A percentile compares a stretch with the other conserved stretches of the same genome.
Evolutionary conservation across 768 basidiomycete species (phyloP).

Genomic region (Tylopilus balloui): DNA sequence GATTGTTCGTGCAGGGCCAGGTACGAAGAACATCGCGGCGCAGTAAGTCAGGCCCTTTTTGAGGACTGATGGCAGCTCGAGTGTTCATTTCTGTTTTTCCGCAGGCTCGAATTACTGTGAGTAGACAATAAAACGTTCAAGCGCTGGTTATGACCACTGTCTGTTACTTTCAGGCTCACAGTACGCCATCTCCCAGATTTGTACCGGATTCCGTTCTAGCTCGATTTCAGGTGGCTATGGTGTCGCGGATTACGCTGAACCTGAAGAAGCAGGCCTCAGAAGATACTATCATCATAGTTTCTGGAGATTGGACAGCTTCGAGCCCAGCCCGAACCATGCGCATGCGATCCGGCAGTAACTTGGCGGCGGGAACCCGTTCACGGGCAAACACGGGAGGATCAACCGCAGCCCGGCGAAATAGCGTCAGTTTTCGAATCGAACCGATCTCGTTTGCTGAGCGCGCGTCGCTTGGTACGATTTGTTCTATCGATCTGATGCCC

Average conservation of each 20-base stretch:
- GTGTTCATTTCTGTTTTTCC: not conserved
- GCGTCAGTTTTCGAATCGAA: not conserved
- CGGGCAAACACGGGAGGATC: not conserved
- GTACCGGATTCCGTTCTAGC: not conserved
- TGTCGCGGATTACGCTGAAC: slow-evolving; percentile 64
- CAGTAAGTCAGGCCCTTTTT: slow-evolving; percentile 18
- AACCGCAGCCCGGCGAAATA: not conserved
- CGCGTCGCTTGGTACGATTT: not conserved
- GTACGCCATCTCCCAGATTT: slow-evolving; percentile 5
- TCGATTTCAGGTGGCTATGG: slow-evolving; percentile 50
- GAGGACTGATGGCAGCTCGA: not conserved
- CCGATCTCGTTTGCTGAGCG: not conserved
- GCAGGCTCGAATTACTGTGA: slow-evolving; percentile 40
- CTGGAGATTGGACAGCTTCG: not conserved
- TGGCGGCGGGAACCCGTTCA: not conserved
- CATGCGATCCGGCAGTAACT: not conserved
- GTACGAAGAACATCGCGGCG: slow-evolving; percentile 35
- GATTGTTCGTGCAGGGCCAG: slow-evolving; percentile 30
- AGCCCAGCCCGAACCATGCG: not conserved
- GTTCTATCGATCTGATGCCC: not conserved
- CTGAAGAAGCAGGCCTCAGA: slow-evolving; percentile 38
- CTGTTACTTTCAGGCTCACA: slow-evolving; percentile 21
- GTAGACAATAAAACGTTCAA: slow-evolving; percentile 5
- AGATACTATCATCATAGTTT: not conserved
- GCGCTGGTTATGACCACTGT: slow-evolving; percentile 33